Evolutionary conservation across 2,329 filamentous ascomycete genomes (phyloP).

Genomic region (Diplodia seriata): DNA sequence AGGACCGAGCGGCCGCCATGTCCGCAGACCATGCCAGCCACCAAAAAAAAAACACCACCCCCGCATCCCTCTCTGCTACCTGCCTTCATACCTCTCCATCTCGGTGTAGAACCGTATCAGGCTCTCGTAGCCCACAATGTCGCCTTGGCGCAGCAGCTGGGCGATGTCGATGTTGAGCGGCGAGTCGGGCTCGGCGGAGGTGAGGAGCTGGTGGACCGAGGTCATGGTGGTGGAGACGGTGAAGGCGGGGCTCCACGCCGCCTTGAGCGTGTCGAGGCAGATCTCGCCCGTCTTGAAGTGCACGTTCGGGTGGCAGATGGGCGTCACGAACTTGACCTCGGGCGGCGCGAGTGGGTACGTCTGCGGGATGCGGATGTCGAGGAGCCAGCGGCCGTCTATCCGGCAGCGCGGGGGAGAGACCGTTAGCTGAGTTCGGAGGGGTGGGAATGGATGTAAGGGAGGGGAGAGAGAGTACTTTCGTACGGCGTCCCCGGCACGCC

Average conservation of each 20-base stretch:
- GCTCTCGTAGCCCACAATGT: conserved; percentile 70
- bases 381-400: conserved; percentile 78
- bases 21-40: not conserved
- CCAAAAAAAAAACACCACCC: not conserved
- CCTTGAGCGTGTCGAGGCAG: conserved; percentile 84
- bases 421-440: not conserved
- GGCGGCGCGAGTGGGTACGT: conserved; percentile 83
- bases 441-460: not conserved
- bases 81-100: conserved; percentile 54
- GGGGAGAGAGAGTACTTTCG: conserved; percentile 57
- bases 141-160: conserved; percentile 71
- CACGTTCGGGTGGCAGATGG: conserved; percentile 85
- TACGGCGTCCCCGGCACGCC: conserved; percentile 66
- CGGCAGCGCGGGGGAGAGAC: not conserved
- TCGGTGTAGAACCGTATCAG: conserved; percentile 75
- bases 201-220: conserved; percentile 73
- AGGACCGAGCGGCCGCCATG: not conserved
- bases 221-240: conserved; percentile 77
- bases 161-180: conserved; percentile 83
- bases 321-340: conserved; percentile 79
- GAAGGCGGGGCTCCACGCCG: conserved; percentile 84
- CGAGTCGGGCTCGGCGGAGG: conserved; percentile 72
- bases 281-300: conserved; percentile 81
- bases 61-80: not conserved
- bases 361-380: conserved; percentile 76